Evolutionary conservation across 1,139 yeast genomes (phyloP).

Genomic region (Pichia sp.): DNA sequence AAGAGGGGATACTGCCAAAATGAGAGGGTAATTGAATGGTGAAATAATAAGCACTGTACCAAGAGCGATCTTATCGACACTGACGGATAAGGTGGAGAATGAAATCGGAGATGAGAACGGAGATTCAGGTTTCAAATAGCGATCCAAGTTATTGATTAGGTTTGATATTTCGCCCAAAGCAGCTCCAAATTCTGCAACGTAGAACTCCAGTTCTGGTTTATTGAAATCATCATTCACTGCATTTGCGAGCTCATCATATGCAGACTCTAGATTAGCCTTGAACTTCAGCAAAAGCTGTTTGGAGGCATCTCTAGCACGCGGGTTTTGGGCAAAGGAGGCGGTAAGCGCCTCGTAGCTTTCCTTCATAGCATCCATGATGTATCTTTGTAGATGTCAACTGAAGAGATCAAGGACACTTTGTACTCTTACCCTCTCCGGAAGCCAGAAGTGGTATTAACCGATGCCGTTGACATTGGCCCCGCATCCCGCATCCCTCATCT

Average conservation of each 20-base stretch:
- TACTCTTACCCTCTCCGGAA: not conserved
- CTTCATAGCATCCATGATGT: not conserved
- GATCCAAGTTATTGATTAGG: constrained; percentile 51
- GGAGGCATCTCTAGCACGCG: constrained; percentile 9
- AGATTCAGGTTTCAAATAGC: constrained; percentile 53
- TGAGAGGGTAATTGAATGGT: constrained; percentile 85
- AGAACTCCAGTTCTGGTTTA: constrained; percentile 56
- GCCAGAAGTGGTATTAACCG: too few relatives aligned
- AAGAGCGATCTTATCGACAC: constrained; percentile 59
- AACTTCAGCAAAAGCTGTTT: constrained; percentile 45
- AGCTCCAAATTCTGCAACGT: constrained; percentile 47
- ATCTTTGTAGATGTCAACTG: too few relatives aligned
- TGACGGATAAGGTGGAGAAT: constrained; percentile 40
- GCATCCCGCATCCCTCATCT: too few relatives aligned
- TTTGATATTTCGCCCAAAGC: constrained; percentile 50
- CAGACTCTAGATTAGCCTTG: constrained; percentile 59
- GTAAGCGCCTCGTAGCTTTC: not conserved
- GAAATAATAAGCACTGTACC: constrained; percentile 73
- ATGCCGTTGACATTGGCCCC: too few relatives aligned
- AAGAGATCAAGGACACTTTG: not conserved
- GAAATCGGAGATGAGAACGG: constrained; percentile 40
- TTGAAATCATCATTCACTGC: constrained; percentile 65
- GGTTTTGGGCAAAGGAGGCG: constrained; percentile 3
- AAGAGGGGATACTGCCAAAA: constrained; percentile 58
- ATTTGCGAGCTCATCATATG: constrained; percentile 44